Evolutionary conservation across 371 early-diverging fungal genomes (phyloP).

Genomic region (Chytridium lagenaria): DNA sequence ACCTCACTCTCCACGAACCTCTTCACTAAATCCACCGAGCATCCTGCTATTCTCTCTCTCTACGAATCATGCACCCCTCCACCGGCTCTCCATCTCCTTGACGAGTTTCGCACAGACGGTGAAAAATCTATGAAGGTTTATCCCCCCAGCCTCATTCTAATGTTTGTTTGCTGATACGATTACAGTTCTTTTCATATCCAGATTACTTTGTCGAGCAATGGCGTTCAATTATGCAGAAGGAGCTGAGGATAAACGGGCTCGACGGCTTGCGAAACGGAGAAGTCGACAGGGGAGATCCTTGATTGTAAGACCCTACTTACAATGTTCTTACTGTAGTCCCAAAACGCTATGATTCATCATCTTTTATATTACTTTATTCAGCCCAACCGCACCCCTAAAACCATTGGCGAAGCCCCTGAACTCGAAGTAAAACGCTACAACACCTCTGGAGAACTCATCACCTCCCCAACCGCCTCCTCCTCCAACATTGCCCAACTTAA

Average conservation of each 20-base stretch:
- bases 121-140: conserved; percentile 48
- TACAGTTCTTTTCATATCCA: conserved; percentile 57
- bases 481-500: neutral
- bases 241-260: conserved; percentile 44
- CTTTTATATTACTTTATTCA: neutral
- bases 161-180: too few relatives aligned
- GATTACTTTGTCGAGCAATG: conserved; percentile 61
- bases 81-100: conserved; percentile 47
- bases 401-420: conserved; percentile 15
- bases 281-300: conserved; percentile 28
- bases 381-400: neutral
- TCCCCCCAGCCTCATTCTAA: too few relatives aligned
- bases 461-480: neutral
- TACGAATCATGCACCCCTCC: conserved; percentile 45
- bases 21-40: conserved; percentile 44
- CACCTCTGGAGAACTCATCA: conserved; percentile 12
- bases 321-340: neutral
- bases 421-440: conserved; percentile 25
- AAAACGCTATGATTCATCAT: too few relatives aligned
- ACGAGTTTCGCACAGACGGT: conserved; percentile 52
- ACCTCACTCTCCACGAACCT: conserved; percentile 35
- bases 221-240: conserved; percentile 47
- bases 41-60: conserved; percentile 26
- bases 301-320: neutral
- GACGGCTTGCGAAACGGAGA: conserved; percentile 30